Conservation (phyloP, 1,284 basidiomycete genomes). For the Vanrija sp. region DNA sequence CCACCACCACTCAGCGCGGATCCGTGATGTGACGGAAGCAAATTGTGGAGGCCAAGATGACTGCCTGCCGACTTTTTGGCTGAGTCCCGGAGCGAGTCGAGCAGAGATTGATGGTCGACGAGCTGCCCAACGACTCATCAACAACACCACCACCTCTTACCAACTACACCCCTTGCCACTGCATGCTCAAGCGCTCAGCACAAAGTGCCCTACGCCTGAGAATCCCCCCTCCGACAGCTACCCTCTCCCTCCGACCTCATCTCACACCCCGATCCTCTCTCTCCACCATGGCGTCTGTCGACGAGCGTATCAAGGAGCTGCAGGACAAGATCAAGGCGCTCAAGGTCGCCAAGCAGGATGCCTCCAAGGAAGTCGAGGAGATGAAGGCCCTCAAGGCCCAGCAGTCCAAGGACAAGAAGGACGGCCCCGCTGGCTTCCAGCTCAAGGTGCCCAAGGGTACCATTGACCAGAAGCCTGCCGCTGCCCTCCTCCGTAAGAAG, state of each 20-base stretch:
- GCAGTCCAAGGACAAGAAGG: constrained; percentile 32
- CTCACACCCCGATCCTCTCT: neutral
- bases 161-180: neutral
- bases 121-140: neutral
- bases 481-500: constrained; percentile 86
- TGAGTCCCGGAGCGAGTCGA: neutral
- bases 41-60: neutral
- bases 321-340: constrained; percentile 44
- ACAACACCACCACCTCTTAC: neutral
- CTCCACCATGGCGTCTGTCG: constrained; percentile 11
- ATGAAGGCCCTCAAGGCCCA: constrained; percentile 46
- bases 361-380: constrained; percentile 43
- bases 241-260: neutral
- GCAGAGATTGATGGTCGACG: no score
- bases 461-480: constrained; percentile 89
- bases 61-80: constrained; percentile 9
- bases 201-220: neutral
- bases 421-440: constrained; percentile 49
- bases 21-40: constrained; percentile 9
- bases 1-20: neutral
- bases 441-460: constrained; percentile 66
- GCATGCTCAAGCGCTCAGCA: constrained; percentile 15
- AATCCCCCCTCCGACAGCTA: neutral
- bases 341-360: constrained; percentile 45
- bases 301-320: constrained; percentile 41